phyloP scores from a whole-genome alignment of 495 filamentous ascomycete species.

The Xylaria curta region DNA sequence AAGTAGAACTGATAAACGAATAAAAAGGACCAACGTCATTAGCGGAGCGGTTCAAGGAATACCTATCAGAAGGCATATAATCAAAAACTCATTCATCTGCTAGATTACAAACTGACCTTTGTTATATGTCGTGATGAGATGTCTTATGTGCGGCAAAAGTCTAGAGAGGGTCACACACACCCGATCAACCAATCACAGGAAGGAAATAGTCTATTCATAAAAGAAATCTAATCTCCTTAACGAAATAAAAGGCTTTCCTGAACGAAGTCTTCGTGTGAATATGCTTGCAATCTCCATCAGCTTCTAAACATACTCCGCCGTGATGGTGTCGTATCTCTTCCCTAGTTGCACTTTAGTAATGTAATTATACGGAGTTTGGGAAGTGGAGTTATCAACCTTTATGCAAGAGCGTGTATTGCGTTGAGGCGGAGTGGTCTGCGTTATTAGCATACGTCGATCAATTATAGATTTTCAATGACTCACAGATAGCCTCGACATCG shows the following conservation, averaged over 20 bases:
- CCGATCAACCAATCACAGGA: neutral
- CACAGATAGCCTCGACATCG: neutral
- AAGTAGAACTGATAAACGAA: too few relatives aligned
- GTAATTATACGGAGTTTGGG: neutral
- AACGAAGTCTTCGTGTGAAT: neutral
- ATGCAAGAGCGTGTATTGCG: neutral
- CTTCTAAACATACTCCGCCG: neutral
- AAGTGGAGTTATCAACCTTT: neutral
- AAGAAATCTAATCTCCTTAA: neutral
- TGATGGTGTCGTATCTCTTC: conserved; percentile 10
- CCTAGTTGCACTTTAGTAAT: neutral
- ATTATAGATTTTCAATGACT: neutral
- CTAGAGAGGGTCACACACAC: neutral
- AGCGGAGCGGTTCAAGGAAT: neutral
- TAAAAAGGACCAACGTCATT: neutral
- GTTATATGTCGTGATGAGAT: neutral
- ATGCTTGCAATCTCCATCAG: neutral
- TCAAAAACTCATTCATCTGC: neutral
- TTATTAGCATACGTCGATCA: neutral
- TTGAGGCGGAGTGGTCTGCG: conserved; percentile 5
- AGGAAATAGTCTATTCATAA: conserved; percentile 1
- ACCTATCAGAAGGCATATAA: neutral
- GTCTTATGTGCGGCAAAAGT: neutral
- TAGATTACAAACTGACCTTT: neutral
- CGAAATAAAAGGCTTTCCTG: neutral